A percentile compares a stretch with the other conserved stretches of the same genome.
Conservation (phyloP, 257 asterid species). For the Scutellaria galericulata region DNA sequence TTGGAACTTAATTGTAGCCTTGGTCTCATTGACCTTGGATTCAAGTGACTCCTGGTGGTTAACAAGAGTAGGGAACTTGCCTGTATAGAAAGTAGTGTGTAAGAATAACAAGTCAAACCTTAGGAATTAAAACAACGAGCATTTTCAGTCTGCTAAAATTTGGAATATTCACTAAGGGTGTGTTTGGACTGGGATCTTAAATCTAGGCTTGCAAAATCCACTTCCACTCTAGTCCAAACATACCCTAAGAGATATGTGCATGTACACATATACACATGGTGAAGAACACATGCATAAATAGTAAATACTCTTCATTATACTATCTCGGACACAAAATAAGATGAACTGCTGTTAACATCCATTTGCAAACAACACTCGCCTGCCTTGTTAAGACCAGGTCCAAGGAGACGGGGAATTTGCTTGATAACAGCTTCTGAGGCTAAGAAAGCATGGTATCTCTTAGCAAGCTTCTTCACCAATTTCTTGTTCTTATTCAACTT, state of each 20-base stretch:
- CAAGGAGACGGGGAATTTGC: conserved; percentile 64
- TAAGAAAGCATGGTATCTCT: conserved; percentile 62
- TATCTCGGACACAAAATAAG: neutral
- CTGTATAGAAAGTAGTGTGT: conserved; percentile 31
- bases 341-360: neutral
- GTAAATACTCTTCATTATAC: neutral
- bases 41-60: conserved; percentile 61
- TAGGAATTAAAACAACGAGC: neutral
- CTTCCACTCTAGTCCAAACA: too few relatives aligned
- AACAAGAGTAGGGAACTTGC: conserved; percentile 65
- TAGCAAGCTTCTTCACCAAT: conserved; percentile 66
- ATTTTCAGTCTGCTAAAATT: neutral
- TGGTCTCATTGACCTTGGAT: conserved; percentile 59
- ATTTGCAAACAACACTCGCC: conserved; percentile 45
- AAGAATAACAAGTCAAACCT: neutral
- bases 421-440: conserved; percentile 65
- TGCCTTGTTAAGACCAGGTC: conserved; percentile 70
- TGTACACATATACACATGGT: neutral
- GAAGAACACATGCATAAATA: neutral
- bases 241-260: too few relatives aligned
- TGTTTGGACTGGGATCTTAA: too few relatives aligned
- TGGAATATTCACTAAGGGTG: neutral
- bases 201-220: too few relatives aligned
- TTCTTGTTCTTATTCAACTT: conserved; percentile 65
- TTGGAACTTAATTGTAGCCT: conserved; percentile 59